A percentile compares a stretch with the other conserved stretches of the same genome.
phyloP scores from a whole-genome alignment of 352 stramenopile genomes.

The Globisporangium spinosum region DNA sequence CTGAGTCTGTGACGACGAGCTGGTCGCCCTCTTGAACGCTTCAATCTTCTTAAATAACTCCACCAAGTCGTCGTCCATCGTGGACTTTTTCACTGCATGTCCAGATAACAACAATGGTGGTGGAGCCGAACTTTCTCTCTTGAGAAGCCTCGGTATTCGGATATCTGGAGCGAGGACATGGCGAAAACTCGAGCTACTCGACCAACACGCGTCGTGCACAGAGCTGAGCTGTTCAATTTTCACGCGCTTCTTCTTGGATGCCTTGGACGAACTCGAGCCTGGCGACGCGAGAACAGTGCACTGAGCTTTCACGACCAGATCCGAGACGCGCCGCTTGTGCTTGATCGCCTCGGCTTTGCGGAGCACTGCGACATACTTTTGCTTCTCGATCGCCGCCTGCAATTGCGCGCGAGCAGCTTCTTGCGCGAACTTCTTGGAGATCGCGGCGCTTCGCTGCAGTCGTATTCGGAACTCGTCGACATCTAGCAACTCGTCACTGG shows the following conservation, averaged over 20 bases:
- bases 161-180: conserved; percentile 15
- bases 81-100: neutral
- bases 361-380: conserved; percentile 44
- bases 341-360: conserved; percentile 33
- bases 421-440: conserved; percentile 36
- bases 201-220: conserved; percentile 37
- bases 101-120: neutral
- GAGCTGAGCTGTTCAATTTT: conserved; percentile 49
- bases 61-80: conserved; percentile 23
- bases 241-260: conserved; percentile 31
- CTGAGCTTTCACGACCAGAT: conserved; percentile 56
- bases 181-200: neutral
- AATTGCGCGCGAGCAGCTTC: conserved; percentile 31
- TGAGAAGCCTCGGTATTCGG: conserved; percentile 17
- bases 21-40: conserved; percentile 35
- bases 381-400: conserved; percentile 37
- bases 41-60: conserved; percentile 30
- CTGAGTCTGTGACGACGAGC: conserved; percentile 12
- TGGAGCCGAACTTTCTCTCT: neutral
- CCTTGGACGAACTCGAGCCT: conserved; percentile 23
- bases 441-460: conserved; percentile 45
- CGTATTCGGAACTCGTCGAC: conserved; percentile 70
- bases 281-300: conserved; percentile 48
- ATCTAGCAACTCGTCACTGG: conserved; percentile 12
- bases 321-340: conserved; percentile 60